These are phyloP conservation scores for Limtongozyma cylindracea DNA, from an alignment of 805 yeast species.

Conservation along the genomic window DNA sequence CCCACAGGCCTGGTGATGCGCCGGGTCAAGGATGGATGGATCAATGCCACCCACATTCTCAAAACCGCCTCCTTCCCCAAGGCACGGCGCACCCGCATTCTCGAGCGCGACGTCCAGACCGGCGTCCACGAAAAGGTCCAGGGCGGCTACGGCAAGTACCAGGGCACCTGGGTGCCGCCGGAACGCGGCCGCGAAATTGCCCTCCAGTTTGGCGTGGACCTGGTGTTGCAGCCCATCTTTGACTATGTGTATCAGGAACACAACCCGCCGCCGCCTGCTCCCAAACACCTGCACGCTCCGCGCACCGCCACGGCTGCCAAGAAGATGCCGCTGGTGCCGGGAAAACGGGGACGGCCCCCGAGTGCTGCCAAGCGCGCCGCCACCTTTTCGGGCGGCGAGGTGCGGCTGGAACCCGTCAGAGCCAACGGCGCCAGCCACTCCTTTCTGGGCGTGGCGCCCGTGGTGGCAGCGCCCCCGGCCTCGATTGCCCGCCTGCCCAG, in stretches of 20 bases:
- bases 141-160: constrained; percentile 47
- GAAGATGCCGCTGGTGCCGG: constrained; percentile 3
- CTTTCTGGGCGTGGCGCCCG: too few relatives aligned
- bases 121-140: constrained; percentile 49
- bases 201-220: constrained; percentile 15
- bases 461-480: too few relatives aligned
- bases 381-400: too few relatives aligned
- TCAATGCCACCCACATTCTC: constrained; percentile 50
- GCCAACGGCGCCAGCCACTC: too few relatives aligned
- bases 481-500: too few relatives aligned
- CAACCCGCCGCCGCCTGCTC: constrained; percentile 20
- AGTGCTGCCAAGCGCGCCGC: constrained; percentile 1
- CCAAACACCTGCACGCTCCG: constrained; percentile 18
- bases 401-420: too few relatives aligned
- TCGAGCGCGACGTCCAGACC: constrained; percentile 36
- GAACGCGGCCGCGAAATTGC: constrained; percentile 15
- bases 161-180: constrained; percentile 19
- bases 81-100: constrained; percentile 32
- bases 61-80: constrained; percentile 46
- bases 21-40: constrained; percentile 32
- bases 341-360: not conserved
- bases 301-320: constrained; percentile 14
- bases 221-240: constrained; percentile 36
- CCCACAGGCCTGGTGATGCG: constrained; percentile 52
- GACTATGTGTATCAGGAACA: constrained; percentile 22